Percentiles rank a stretch among this genome's conserved stretches.
Conservation (phyloP, 148 eudicot genomes). For the Cornus controversa region DNA sequence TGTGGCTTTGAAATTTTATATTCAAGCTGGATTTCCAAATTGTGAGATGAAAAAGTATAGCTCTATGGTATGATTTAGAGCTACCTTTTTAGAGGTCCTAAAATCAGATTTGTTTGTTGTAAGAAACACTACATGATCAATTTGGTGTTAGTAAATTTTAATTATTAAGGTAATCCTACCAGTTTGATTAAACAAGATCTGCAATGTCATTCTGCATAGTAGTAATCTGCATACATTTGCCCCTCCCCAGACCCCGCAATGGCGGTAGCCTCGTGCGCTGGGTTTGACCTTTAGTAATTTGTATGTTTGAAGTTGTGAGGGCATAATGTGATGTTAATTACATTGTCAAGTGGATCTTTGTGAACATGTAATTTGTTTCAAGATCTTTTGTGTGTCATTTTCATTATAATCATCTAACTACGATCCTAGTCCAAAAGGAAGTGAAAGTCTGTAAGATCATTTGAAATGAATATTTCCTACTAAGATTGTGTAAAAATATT, state of each 20-base stretch:
- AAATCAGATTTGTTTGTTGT: neutral
- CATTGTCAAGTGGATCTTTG: neutral
- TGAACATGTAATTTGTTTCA: neutral
- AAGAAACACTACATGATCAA: neutral
- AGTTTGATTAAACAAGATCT: neutral
- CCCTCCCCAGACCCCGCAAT: too few species aligned
- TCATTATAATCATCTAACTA: neutral
- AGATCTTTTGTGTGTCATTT: neutral
- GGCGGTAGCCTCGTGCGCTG: too few species aligned
- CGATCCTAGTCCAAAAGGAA: neutral
- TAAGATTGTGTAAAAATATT: neutral
- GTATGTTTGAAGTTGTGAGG: neutral
- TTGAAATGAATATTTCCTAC: neutral
- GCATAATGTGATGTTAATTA: neutral
- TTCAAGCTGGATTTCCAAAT: neutral
- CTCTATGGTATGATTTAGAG: neutral
- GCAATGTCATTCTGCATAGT: neutral
- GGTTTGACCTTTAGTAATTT: too few species aligned
- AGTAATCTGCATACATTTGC: too few species aligned
- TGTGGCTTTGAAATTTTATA: neutral
- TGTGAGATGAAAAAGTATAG: neutral
- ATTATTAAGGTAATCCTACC: neutral
- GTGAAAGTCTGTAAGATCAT: neutral
- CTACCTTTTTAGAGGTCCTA: neutral
- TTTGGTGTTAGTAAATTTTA: neutral